Base-by-base conservation (phyloP, 768 basidiomycete genomes). In the Hysterangium stoloniferum region DNA sequence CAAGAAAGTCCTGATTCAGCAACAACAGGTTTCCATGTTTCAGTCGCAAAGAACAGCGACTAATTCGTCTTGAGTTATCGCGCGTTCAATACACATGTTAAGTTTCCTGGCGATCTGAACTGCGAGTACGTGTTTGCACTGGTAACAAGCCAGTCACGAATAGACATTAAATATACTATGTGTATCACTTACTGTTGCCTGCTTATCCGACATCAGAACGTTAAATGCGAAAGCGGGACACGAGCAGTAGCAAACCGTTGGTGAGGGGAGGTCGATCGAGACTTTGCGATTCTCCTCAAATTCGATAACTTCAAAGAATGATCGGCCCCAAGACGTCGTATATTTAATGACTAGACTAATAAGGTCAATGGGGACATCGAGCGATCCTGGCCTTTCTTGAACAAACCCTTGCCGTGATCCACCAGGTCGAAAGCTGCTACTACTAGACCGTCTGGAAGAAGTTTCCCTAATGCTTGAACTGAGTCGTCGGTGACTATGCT, bases 111-210 rank as follows among this genome's bases (percentile, higher is more conserved):
- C 83, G 12, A 91, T 66, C 12, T 71, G 66, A 11, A 76, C 72
- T 2, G 87, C 88, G 22, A 91, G 70, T 2, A 86, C 63, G 62
- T 91, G 88, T 61, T 91, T 90, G 60, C 88, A 91, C 88, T 90
- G 55, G 12, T 35, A 42, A 29, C 52, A 45, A 47, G 47, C 44
- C 7, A 24, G 43, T 20, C 25, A 22, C 20, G 32, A 27, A 12
- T 46, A 13, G 40, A 32, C 13, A 43, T 20, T 46, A 34, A n/a
- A n/a, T n/a, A n/a, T n/a, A n/a, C n/a, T n/a, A n/a, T n/a, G n/a
- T n/a, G n/a, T n/a, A n/a, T n/a, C n/a, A 48, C 67, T 28, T 49
- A 84, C 88, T 83, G 84, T 81, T 17, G 80, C 59, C 59, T 86
- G 79, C 1, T 76, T 73, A 38, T 75, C 73, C 15, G 76, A 70